Evolutionary conservation across 768 basidiomycete species (phyloP).

Genomic region (Suillus hirtellus): DNA sequence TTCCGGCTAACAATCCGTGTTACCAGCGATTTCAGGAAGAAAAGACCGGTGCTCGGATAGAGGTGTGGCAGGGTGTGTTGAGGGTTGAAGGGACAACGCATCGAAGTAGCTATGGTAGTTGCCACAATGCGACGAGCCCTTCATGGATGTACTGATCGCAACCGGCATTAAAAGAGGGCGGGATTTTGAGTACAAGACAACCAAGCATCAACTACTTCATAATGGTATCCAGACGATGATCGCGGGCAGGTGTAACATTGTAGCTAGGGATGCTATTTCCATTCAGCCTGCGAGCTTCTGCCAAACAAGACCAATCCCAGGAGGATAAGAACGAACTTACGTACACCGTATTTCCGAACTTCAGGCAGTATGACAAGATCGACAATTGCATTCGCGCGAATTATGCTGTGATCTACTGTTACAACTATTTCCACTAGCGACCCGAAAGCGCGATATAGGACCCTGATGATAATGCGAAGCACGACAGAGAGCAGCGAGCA

Average conservation of each 20-base stretch:
- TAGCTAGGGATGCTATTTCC: constrained; percentile 23
- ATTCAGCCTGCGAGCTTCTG: constrained; percentile 16
- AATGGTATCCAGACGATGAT: constrained; percentile 31
- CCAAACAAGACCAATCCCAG: constrained; percentile 52
- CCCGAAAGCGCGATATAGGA: too few species aligned
- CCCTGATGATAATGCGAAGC: too few species aligned
- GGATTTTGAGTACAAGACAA: background rate
- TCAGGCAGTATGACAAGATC: too few species aligned
- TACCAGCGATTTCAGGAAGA: background rate
- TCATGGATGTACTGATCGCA: background rate
- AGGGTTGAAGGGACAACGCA: background rate
- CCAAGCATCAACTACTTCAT: background rate
- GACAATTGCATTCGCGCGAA: too few species aligned
- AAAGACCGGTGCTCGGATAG: background rate
- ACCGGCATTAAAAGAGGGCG: background rate
- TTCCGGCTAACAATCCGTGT: background rate
- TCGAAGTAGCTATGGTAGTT: background rate
- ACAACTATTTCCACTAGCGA: too few species aligned
- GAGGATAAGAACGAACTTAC: too few species aligned
- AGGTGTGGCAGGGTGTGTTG: background rate
- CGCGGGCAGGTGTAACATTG: constrained; percentile 15
- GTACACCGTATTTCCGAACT: too few species aligned
- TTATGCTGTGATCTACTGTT: too few species aligned
- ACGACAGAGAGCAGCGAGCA: too few species aligned
- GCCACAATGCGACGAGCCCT: background rate